Evolutionary conservation across 352 stramenopile genomes (phyloP).

Genomic region (Thalassiosira oceanica): DNA sequence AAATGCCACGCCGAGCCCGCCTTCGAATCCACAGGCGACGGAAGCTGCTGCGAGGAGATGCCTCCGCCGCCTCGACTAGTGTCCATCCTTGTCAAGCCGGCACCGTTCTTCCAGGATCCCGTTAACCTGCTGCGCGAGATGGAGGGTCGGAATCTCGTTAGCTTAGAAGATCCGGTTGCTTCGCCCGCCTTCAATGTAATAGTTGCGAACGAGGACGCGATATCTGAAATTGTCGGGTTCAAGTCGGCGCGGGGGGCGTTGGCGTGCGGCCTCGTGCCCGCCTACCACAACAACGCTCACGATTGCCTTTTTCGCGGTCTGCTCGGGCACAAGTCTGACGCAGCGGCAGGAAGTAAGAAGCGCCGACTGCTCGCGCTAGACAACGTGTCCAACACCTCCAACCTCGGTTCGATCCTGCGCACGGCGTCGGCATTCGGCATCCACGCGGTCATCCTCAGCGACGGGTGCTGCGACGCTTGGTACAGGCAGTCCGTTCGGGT

Average conservation of each 20-base stretch:
- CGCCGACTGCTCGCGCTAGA: constrained; percentile 65
- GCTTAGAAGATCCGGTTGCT: constrained; percentile 14
- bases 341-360: constrained; percentile 5
- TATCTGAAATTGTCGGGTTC: constrained; percentile 64
- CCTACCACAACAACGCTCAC: constrained; percentile 24
- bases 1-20: constrained; percentile 41
- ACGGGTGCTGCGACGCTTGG: constrained; percentile 71
- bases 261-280: constrained; percentile 58
- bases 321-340: too few species aligned
- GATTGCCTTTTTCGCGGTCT: too few species aligned
- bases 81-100: constrained; percentile 67
- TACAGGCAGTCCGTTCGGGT: constrained; percentile 68
- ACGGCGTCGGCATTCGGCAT: constrained; percentile 67
- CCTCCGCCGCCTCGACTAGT: constrained; percentile 35
- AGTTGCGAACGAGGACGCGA: constrained; percentile 45
- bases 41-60: too few species aligned
- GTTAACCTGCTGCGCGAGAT: constrained; percentile 55
- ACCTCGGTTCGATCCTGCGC: constrained; percentile 70
- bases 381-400: constrained; percentile 67
- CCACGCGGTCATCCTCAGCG: constrained; percentile 63
- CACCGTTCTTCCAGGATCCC: constrained; percentile 60
- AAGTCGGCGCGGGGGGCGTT: constrained; percentile 56
- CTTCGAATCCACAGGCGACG: too few species aligned
- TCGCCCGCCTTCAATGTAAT: constrained; percentile 60
- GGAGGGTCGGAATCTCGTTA: constrained; percentile 24